Evolutionary conservation across 176 grass and related monocot species (phyloP).

Genomic region (Rhynchospora pubera): DNA sequence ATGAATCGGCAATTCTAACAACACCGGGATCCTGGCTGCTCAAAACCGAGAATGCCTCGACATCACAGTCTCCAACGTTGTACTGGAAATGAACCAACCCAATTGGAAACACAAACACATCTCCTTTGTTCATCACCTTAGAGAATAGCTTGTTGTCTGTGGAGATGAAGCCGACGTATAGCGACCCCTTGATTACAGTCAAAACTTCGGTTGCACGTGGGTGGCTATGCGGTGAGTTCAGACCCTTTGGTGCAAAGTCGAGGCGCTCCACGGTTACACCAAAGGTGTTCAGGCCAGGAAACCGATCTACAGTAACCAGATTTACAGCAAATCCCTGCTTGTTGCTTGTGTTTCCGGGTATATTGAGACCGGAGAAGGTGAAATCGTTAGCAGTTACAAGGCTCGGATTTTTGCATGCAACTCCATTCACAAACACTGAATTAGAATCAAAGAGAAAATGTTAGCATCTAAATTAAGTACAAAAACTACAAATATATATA

Average conservation of each 20-base stretch:
- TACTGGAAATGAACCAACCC: slow-evolving; percentile 33
- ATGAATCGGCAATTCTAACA: slow-evolving; percentile 15
- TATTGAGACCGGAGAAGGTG: slow-evolving; percentile 16
- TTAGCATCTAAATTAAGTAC: not conserved
- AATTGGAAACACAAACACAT: slow-evolving; percentile 34
- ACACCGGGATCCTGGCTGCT: slow-evolving; percentile 36
- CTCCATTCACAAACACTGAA: slow-evolving; percentile 19
- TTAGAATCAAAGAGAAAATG: not conserved
- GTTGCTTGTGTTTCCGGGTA: slow-evolving; percentile 24
- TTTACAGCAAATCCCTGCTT: slow-evolving; percentile 24
- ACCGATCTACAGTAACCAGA: slow-evolving; percentile 15
- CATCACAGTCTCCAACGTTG: slow-evolving; percentile 15
- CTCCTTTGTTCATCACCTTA: slow-evolving; percentile 21
- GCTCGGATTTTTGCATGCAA: slow-evolving; percentile 21
- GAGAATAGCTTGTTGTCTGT: slow-evolving; percentile 25
- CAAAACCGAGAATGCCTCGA: slow-evolving; percentile 22
- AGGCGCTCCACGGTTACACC: slow-evolving; percentile 25
- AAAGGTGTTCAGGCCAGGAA: slow-evolving; percentile 29
- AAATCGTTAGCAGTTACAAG: slow-evolving; percentile 21
- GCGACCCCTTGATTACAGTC: slow-evolving; percentile 27
- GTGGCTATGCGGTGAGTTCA: slow-evolving; percentile 39
- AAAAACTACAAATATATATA: not conserved
- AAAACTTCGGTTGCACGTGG: slow-evolving; percentile 29
- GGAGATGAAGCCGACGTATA: slow-evolving; percentile 35
- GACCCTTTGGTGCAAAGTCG: slow-evolving; percentile 27